Percentiles rank a stretch among this genome's conserved stretches.
These are phyloP conservation scores for Plasmodium coatneyi DNA, from an alignment of 169 alveolate species.

Conservation along the genomic window DNA sequence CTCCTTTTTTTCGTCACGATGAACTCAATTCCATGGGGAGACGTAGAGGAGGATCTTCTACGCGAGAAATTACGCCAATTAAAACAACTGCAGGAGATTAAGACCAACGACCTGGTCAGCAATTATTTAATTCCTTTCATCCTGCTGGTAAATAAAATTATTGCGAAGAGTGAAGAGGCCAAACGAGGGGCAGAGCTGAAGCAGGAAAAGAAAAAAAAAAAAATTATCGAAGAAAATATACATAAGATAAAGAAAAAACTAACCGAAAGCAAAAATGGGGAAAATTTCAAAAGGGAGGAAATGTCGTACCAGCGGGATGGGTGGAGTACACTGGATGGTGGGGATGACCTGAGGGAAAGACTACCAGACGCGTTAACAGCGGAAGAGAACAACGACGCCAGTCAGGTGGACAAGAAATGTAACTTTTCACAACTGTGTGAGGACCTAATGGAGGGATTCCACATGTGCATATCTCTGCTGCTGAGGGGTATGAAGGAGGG, in stretches of 20 bases:
- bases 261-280: constrained; percentile 17
- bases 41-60: constrained; percentile 5
- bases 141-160: constrained; percentile 33
- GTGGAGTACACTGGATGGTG: background rate
- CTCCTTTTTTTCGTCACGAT: background rate
- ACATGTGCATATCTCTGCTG: background rate
- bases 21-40: background rate
- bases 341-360: background rate
- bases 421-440: background rate
- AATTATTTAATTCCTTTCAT: constrained; percentile 35
- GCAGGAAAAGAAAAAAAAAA: constrained; percentile 40
- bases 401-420: background rate
- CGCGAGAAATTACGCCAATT: constrained; percentile 3
- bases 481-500: background rate
- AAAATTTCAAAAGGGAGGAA: constrained; percentile 10
- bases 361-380: background rate
- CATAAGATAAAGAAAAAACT: constrained; percentile 29
- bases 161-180: constrained; percentile 53
- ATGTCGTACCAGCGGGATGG: background rate
- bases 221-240: constrained; percentile 41
- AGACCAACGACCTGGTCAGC: constrained; percentile 25
- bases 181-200: constrained; percentile 9
- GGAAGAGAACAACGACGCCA: background rate
- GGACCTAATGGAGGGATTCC: background rate
- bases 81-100: constrained; percentile 28